Conservation (phyloP, 2,329 filamentous ascomycete species). For the Colletotrichum zoysiae region DNA sequence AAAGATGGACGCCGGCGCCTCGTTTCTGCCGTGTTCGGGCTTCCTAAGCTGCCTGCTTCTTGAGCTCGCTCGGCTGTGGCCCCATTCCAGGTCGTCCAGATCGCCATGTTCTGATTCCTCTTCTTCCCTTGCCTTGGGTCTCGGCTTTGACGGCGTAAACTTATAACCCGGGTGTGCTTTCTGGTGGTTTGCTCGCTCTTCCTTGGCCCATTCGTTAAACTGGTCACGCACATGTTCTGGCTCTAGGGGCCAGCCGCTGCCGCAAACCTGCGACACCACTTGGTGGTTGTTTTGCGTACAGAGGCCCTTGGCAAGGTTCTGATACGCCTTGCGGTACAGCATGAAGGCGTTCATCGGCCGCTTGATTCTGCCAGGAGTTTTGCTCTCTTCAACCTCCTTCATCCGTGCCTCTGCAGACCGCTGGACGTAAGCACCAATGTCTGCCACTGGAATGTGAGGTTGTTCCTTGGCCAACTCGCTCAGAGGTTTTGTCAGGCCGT, state of each 20-base stretch:
- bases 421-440: constrained; percentile 86
- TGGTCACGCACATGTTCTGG: constrained; percentile 76
- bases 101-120: constrained; percentile 59
- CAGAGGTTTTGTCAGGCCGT: constrained; percentile 74
- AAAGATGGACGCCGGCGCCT: constrained; percentile 43
- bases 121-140: constrained; percentile 53
- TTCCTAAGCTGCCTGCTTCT: constrained; percentile 47
- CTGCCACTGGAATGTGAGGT: constrained; percentile 72
- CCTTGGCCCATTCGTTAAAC: constrained; percentile 82
- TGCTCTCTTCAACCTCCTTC: constrained; percentile 76
- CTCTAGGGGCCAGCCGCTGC: constrained; percentile 87
- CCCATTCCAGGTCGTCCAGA: constrained; percentile 61
- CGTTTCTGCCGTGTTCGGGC: constrained; percentile 49
- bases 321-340: constrained; percentile 94
- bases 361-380: constrained; percentile 81
- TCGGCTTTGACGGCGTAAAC: constrained; percentile 85
- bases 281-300: constrained; percentile 93
- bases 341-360: constrained; percentile 98
- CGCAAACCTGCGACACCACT: constrained; percentile 88
- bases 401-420: constrained; percentile 75
- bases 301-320: constrained; percentile 85
- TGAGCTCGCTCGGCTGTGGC: constrained; percentile 48
- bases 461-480: constrained; percentile 77
- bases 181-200: constrained; percentile 87
- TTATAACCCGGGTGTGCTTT: constrained; percentile 92